Base-by-base conservation (phyloP, 495 filamentous ascomycete genomes). In the Aspergillus homomorphus region DNA sequence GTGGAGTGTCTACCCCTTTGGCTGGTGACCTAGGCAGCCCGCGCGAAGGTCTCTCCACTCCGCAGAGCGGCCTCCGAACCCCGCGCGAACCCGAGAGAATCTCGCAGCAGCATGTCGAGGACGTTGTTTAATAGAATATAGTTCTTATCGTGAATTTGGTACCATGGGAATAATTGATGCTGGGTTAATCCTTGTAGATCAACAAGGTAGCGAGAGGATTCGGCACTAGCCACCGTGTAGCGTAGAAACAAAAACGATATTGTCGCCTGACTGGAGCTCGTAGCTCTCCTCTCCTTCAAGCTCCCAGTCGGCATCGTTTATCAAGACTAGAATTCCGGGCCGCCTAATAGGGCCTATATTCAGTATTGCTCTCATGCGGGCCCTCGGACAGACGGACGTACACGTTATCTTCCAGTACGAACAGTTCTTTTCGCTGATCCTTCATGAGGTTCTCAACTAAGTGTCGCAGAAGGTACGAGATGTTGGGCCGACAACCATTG, bases 221-320 rank as follows among this genome's bases (percentile, higher is more conserved):
- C 54, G 23, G 24, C 43, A 33, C 65, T 77, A 96, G 57, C 94
- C 94, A 24, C 94, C 94, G 71, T 99, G 94, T 28, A 99, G 79
- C n/a, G 94, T 99, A 53, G 91, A 96, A 51, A 99, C 92, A 72
- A 99, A 99, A 51, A 97, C 77, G 66, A 99, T 89, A 65, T 89
- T 92, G 73, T 99, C 94, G 22, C 84, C 80, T 21, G 77, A 68
- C 72, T 92, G 85, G 54, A 98, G 77, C 67, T 91, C 86, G 70
- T 96, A 98, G 56, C 80, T 81, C 62, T 92, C 91, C 72, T 97
- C 92, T 8, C 92, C 94, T 73, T 98, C 95, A 15, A 99, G 83
- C 74, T 97, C 92, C 94, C 94, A 99, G 69, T 99, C 94, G 44
- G 89, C 88, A 63, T 99, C 93, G 69, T 99, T 99, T 71, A 99